A percentile compares a stretch with the other conserved stretches of the same genome.
phyloP scores from a whole-genome alignment of 1,284 basidiomycete species.

The Afroboletus lepidellus region DNA sequence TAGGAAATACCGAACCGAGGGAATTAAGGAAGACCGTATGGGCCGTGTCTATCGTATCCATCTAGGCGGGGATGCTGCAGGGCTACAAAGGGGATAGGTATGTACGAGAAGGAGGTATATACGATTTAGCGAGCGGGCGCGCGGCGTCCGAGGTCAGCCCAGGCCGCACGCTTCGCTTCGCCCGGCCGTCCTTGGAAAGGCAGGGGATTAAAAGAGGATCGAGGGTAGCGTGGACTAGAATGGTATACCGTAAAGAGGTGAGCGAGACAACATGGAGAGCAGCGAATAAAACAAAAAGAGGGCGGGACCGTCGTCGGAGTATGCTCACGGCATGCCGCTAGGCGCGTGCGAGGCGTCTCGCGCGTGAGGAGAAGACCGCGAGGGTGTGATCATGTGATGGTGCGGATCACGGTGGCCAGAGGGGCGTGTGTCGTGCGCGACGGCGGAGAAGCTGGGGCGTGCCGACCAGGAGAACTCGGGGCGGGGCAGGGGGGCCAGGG shows the following conservation, averaged over 20 bases:
- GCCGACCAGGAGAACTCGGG: conserved; percentile 41
- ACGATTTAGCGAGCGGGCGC: background rate
- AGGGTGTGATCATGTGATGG: conserved; percentile 18
- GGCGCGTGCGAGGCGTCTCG: conserved; percentile 15
- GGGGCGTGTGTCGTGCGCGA: conserved; percentile 15
- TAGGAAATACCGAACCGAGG: too few species aligned
- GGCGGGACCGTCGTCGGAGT: background rate
- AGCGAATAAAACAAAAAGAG: background rate
- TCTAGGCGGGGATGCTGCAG: background rate
- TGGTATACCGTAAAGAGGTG: background rate
- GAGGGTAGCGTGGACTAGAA: background rate
- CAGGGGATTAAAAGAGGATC: background rate
- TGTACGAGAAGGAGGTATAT: background rate
- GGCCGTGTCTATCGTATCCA: background rate
- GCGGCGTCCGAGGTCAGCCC: too few species aligned
- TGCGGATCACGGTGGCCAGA: conserved; percentile 10
- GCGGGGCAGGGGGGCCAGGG: conserved; percentile 38
- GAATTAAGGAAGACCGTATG: too few species aligned
- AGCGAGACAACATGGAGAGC: conserved; percentile 23
- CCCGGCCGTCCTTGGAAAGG: too few species aligned
- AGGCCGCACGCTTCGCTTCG: too few species aligned
- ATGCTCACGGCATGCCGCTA: conserved; percentile 17
- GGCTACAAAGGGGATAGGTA: background rate
- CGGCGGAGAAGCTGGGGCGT: conserved; percentile 18
- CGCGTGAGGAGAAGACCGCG: conserved; percentile 14